Evolutionary conservation across 805 yeast genomes (phyloP), one percentile per base, ranked within the genome.

Genomic region (Suhomyces vadensis): DNA sequence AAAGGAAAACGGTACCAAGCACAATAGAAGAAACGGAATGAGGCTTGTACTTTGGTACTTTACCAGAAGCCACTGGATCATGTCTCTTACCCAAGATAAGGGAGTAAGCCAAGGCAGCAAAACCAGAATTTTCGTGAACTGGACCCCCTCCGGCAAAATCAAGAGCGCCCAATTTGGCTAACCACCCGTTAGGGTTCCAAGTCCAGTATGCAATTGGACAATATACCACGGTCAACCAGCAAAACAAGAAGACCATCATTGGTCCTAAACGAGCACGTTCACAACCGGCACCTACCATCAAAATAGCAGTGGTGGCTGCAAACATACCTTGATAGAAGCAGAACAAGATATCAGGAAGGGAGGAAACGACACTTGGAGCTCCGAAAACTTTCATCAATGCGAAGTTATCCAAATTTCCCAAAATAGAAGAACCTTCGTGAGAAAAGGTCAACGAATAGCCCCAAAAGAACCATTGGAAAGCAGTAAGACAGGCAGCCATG

Each of bases 141-240:
- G 98, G 97, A 51, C 97, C 97, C 62, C 98, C 98, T 62, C 99
- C 99, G 17, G 99, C 99, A 62, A 87, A 94, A 73, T 94, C 99
- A 49, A 89, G 78, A 27, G 91, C 84, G 52, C 97, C 98, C 43
- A 92, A 75, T 37, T 69, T 67, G 44, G 75, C 78, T 53, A 92
- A 76, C 99, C 98, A 94, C 42, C 99, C 99, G 46, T 78, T 78
- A 20, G 84, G 79, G 66, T 92, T 92, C 99, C 99, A 94, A 20
- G 96, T 87, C 98, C 98, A 92, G 71, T 85, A 86, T 13, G 98
- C 99, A 65, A 86, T 78, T 44, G 97, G 97, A 67, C 95, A 85
- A 78, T 94, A 94, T 36, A 94, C 99, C 37, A 94, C 79, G 7
- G 98, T 90, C 74, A 87, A 81, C 97, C 97, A 94, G 53, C 87